Base-by-base conservation (phyloP, 352 stramenopile species). In the Phytophthora europaea region DNA sequence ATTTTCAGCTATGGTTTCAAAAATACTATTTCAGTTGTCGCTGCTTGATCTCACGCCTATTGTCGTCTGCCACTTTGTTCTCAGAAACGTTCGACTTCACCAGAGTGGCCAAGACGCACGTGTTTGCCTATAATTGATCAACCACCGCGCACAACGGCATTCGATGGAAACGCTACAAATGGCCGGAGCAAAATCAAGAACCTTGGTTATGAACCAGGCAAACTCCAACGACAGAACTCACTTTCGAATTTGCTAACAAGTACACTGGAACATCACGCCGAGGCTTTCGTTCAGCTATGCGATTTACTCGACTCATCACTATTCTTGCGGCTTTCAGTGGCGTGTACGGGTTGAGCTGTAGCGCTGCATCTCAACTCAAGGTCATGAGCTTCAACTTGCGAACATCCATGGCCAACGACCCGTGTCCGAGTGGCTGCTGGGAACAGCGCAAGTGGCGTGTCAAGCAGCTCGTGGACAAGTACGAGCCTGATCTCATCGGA, bases 371-470 rank as follows among this genome's bases (percentile, higher is more conserved):
- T 47, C 51, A 51, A 38, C 57, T 90, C 55, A 87, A 87, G 40
- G 78, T 92, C 31, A 92, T 92, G 84, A 92, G 79, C 61, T 90
- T 94, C 63, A 94, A 94, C 47, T 45, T 94, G 34, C 84, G 87
- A 51, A 94, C 87, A 43, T 85, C 84, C 16, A 66, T 88, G 12
- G 87, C 87, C 15, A 85, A 82, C 12, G 84, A 94, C 23, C 79
- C 85, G 9, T 94, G 85, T 61, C 82, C 84, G 0, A 70, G 61
- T 28, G 87, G 87, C n/a, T 94, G 87, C 64, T 94, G 87, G 87
- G 70, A 73, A 2, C 54, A 78, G 53, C 87, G 87, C 62, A 86
- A 92, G 58, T 57, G 48, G 9, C 81, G 84, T 15, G 70, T 61
- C 15, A 71, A 81, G 59, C 31, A 73, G 13, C 66, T 94, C 31